Evolutionary conservation across 768 basidiomycete species (phyloP).

Genomic region (Tulasnella sp.): DNA sequence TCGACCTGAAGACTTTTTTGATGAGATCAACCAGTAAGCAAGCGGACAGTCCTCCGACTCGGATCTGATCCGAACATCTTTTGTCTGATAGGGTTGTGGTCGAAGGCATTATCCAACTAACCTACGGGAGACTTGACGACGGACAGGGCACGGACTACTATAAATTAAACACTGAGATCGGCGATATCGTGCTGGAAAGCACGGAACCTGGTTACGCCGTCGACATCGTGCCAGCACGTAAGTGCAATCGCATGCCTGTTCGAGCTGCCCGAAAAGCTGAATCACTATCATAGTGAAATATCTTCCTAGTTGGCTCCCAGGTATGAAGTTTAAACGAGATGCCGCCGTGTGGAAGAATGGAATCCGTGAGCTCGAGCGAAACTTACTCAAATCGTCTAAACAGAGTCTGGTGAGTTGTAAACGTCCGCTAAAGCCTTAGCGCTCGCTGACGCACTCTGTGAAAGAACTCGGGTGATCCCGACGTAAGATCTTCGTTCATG

Average conservation of each 20-base stretch:
- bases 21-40: too few relatives aligned
- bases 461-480: neutral
- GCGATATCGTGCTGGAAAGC: neutral
- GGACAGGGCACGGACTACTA: neutral
- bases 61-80: neutral
- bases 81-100: neutral
- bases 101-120: neutral
- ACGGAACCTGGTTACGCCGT: neutral
- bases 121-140: neutral
- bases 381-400: neutral
- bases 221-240: neutral
- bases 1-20: neutral
- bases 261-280: neutral
- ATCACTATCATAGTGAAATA: slow-evolving; percentile 4
- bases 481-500: neutral
- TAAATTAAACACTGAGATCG: neutral
- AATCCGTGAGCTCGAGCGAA: neutral
- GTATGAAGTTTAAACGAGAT: slow-evolving; percentile 8
- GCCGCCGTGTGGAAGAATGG: neutral
- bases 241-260: neutral
- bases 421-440: neutral
- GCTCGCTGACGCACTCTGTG: neutral
- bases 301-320: slow-evolving; percentile 15
- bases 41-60: too few relatives aligned
- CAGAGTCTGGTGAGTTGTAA: neutral